A percentile compares a stretch with the other conserved stretches of the same genome.
Evolutionary conservation across 139 green algal genomes (phyloP).

Genomic region (Pseudopediastrum boryanum): DNA sequence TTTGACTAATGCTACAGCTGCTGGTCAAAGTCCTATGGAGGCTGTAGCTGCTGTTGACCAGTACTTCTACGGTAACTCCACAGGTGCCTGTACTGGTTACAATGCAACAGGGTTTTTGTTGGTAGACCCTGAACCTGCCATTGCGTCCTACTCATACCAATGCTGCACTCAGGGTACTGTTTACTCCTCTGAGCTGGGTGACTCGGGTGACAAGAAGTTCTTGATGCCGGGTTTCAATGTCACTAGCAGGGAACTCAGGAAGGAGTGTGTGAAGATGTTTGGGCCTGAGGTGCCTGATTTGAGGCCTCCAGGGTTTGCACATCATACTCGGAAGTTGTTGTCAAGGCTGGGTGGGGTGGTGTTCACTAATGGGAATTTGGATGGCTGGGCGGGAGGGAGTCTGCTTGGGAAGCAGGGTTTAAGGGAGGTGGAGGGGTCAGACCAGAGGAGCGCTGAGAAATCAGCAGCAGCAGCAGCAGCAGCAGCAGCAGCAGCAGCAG

Average conservation of each 20-base stretch:
- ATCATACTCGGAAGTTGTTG: not conserved
- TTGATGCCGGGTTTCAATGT: not conserved
- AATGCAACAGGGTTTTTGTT: too few relatives aligned
- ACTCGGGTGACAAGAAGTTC: not conserved
- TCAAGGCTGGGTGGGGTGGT: not conserved
- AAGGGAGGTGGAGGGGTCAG: too few relatives aligned
- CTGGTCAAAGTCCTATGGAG: not conserved
- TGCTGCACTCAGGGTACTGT: not conserved
- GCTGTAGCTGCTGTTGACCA: too few relatives aligned
- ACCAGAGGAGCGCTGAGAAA: not conserved
- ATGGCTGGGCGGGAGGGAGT: conserved; percentile 22
- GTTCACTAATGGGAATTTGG: conserved; percentile 22
- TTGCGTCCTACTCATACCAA: not conserved
- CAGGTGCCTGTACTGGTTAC: too few relatives aligned
- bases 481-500: too few relatives aligned
- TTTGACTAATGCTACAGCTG: conserved; percentile 1
- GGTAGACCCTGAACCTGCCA: too few relatives aligned
- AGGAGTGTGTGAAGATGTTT: not conserved
- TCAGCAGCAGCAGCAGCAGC: not conserved
- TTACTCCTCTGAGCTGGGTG: not conserved
- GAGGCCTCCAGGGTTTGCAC: not conserved
- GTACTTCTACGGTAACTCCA: too few relatives aligned
- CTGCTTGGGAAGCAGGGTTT: not conserved
- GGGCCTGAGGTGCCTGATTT: not conserved
- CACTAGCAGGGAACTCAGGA: not conserved